Percentiles rank a stretch among this genome's conserved stretches.
Evolutionary conservation across 176 grass and related monocot species (phyloP).

Genomic region (Carex littledalei): DNA sequence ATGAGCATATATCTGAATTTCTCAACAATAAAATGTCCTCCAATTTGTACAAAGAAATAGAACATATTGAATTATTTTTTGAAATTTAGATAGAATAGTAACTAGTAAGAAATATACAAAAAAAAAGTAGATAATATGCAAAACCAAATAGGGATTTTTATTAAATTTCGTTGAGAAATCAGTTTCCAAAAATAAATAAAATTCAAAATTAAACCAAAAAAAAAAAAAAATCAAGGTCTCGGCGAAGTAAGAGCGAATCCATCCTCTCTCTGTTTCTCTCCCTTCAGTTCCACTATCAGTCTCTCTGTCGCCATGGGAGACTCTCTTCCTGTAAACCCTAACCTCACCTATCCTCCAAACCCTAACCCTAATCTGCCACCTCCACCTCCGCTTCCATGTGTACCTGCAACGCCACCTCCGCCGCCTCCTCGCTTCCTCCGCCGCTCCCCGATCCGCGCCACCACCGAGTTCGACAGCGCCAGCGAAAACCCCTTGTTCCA

Average conservation of each 20-base stretch:
- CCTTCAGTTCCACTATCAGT: slow-evolving; percentile 10
- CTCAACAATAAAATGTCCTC: no score
- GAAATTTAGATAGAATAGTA: no score
- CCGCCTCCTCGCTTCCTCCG: background rate
- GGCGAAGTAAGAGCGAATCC: background rate
- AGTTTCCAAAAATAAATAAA: no score
- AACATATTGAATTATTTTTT: no score
- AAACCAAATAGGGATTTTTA: no score
- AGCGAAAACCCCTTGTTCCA: slow-evolving; percentile 45
- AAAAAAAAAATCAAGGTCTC: background rate
- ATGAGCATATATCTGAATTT: no score
- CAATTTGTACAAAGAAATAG: no score
- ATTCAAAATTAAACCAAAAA: background rate
- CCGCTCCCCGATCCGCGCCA: slow-evolving; percentile 46
- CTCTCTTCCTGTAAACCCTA: slow-evolving; percentile 35
- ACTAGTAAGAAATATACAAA: no score
- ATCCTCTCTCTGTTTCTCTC: background rate
- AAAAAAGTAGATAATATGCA: no score
- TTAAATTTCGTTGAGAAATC: no score
- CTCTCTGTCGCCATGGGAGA: slow-evolving; percentile 24
- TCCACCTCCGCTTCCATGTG: background rate
- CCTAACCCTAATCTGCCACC: background rate
- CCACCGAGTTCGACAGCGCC: slow-evolving; percentile 82
- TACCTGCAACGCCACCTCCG: slow-evolving; percentile 13
- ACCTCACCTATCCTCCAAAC: slow-evolving; percentile 7